Evolutionary conservation across 805 yeast genomes (phyloP), one percentile per base, ranked within the genome.

Genomic region (Nakazawaea wyomingensis): DNA sequence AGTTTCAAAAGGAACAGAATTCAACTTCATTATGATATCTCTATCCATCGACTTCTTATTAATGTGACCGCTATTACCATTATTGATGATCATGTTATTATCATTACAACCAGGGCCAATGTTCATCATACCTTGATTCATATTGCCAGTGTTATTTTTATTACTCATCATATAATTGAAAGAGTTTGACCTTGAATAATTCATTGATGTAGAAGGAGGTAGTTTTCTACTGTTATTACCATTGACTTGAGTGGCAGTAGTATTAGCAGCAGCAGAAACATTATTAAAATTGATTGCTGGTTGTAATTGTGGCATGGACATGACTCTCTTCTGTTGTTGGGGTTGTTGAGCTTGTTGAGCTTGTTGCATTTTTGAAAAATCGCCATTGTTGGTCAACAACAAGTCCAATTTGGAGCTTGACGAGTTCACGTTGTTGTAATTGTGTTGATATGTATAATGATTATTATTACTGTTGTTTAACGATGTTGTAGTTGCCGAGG

Each of bases 261-360:
- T 24, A 9, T 8, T 9, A 24, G 8, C 11, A 24, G 27, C 8
- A 11, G 11, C 11, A 2, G 27, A 24, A 24, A 24, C 27, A 24
- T n/a, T 22, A 16, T 24, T 32, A 28, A 46, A 46, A 19, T 13
- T 42, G 20, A 46, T 34, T 9, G 44, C 41, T 20, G 49, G 49
- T 28, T 44, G 47, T 19, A 47, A 34, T 18, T 44, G 49, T 5
- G 49, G 49, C 39, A 47, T 33, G 4, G 49, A 44, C 45, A 44
- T 36, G 21, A 47, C 41, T 27, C 49, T 35, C 30, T 44, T 44
- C 24, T 41, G 42, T 16, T 37, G 41, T 18, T 34, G 34, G 7
- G 26, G 44, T 14, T 44, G 48, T 20, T 39, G 37, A 20, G 18
- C 16, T 32, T 18, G 41, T 33, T 8, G 30, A 13, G 9, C 21